These are phyloP conservation scores for Atkinsonella texensis DNA, from an alignment of 2,329 filamentous ascomycete genomes.

Conservation along the genomic window DNA sequence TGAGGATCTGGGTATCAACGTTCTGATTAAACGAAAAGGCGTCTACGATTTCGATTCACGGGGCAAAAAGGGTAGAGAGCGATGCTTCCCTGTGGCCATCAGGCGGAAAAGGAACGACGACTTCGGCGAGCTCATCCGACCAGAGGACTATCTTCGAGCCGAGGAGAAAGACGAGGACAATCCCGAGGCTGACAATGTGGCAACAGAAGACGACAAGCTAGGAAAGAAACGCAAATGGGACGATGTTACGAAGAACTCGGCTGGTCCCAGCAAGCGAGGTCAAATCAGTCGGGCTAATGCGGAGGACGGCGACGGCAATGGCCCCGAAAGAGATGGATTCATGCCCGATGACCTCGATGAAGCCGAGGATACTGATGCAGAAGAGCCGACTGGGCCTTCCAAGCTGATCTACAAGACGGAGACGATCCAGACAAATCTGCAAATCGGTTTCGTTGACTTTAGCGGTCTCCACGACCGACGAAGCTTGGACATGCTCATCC, in stretches of 20 bases:
- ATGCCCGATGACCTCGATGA: conserved; percentile 45
- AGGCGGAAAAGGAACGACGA: conserved; percentile 73
- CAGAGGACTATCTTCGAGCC: conserved; percentile 85
- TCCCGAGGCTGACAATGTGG: conserved; percentile 32
- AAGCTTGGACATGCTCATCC: conserved; percentile 87
- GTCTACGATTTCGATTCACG: conserved; percentile 91
- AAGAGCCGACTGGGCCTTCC: conserved; percentile 51
- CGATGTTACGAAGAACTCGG: conserved; percentile 35
- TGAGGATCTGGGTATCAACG: conserved; percentile 82
- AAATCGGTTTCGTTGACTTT: conserved; percentile 83
- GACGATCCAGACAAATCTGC: conserved; percentile 55
- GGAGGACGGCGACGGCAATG: conserved; percentile 34
- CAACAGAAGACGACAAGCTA: conserved; percentile 47
- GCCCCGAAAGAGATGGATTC: conserved; percentile 22
- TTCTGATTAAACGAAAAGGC: conserved; percentile 76
- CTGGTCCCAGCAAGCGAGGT: conserved; percentile 46
- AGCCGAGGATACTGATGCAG: conserved; percentile 41
- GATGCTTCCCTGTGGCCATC: conserved; percentile 80
- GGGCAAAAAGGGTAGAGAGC: conserved; percentile 82
- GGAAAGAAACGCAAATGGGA: conserved; percentile 96
- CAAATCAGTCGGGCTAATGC: conserved; percentile 31
- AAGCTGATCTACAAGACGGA: conserved; percentile 58
- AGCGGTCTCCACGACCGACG: conserved; percentile 86
- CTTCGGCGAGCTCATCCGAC: conserved; percentile 85
- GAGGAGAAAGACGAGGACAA: conserved; percentile 77